Evolutionary conservation across 164 flowering plant species (phyloP), one percentile per base, ranked within the genome.

Genomic region (Kingdonia uniflora): DNA sequence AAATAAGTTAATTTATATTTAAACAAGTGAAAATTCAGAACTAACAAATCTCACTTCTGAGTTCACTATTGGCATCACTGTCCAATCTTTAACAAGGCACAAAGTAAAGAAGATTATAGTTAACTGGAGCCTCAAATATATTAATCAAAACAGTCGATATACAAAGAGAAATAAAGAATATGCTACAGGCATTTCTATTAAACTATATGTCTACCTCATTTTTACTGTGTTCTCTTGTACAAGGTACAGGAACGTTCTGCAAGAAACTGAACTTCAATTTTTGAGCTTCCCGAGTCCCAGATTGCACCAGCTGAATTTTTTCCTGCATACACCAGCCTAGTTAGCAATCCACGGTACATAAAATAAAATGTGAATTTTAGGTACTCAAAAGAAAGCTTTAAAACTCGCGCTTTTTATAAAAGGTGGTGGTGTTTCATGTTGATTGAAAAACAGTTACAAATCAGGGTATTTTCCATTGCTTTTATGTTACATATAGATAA

Each of bases 261-360:
- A 45, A 33, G 8, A 3, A 29, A 48, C 46, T 68, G 19, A 40
- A 63, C 70, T 71, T 77, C 62, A 84, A 64, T 43, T 19, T 65
- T 56, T 72, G 67, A 37, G 57, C 68, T 42, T 76, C 74, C 65
- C 64, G 71, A 52, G 74, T 58, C 41, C 75, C 74, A 23, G 79
- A 73, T 19, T 69, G 72, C 66, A 79, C 51, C 42, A 23, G 33
- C 37, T 72, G 70, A 26, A 23, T 56, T 42, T 64, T 74, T 69
- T 71, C 69, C 95, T 90, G 81, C 77, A 70, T 37, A 14, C 35
- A 29, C 35, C 35, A 29, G 8, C 4, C 8, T 3, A 29, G 6
- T 29, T 8, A 29, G 35, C 8, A 29, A 29, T 3, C n/a, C n/a
- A n/a, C n/a, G n/a, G n/a, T n/a, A 29, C 35, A 29, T 8, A 29